Evolutionary conservation across 1,284 basidiomycete genomes (phyloP).

Genomic region (Amylostereum chailletii): DNA sequence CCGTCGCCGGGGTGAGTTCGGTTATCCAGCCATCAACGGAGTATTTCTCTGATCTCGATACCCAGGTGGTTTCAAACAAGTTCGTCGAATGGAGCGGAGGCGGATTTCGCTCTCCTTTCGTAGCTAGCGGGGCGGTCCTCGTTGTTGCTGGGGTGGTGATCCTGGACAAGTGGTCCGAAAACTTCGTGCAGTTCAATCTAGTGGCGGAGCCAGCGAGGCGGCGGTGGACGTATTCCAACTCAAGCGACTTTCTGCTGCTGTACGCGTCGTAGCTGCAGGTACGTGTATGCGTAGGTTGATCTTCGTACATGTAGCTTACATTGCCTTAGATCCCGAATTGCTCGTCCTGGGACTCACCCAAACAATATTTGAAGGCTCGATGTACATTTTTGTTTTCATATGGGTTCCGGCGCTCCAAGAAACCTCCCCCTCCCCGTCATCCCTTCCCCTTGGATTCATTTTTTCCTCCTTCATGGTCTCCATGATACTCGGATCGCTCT

Average conservation of each 20-base stretch:
- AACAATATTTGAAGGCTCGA: conserved; percentile 72
- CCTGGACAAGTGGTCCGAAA: conserved; percentile 52
- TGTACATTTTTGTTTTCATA: conserved; percentile 77
- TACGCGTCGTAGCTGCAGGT: conserved; percentile 41
- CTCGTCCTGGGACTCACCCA: conserved; percentile 65
- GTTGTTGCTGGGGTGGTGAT: conserved; percentile 49
- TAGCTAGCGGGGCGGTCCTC: conserved; percentile 51
- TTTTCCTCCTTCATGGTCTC: conserved; percentile 73
- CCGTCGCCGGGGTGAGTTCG: conserved; percentile 45
- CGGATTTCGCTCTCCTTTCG: conserved; percentile 50
- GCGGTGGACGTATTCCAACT: too few species aligned
- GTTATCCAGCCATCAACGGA: neutral
- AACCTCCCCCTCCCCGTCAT: conserved; percentile 26
- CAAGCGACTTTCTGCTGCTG: too few species aligned
- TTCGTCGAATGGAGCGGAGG: conserved; percentile 15
- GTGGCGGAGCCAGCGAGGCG: conserved; percentile 42
- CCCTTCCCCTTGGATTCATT: conserved; percentile 64
- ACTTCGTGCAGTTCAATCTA: conserved; percentile 53
- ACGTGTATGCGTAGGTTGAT: conserved; percentile 9
- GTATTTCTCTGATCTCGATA: neutral
- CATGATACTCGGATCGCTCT: conserved; percentile 70
- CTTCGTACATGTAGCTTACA: neutral
- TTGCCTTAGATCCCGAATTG: conserved; percentile 42
- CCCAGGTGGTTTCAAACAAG: conserved; percentile 14
- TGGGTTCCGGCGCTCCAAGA: conserved; percentile 73